A percentile compares a stretch with the other conserved stretches of the same genome.
phyloP scores from a whole-genome alignment of 257 asterid genomes.

The Forsythia viridissima region DNA sequence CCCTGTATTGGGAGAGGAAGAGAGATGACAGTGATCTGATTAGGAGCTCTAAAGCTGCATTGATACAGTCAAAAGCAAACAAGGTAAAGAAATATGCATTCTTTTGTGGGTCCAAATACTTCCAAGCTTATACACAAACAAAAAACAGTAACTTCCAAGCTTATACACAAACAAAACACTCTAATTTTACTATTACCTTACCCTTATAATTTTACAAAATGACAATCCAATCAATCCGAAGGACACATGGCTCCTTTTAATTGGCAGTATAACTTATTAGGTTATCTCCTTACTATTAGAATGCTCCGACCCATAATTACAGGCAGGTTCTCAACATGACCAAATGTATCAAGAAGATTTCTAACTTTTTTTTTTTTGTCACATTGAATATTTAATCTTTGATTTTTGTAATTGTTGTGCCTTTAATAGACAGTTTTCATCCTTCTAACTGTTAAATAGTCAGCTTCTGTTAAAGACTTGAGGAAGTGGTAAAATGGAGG shows the following conservation, averaged over 20 bases:
- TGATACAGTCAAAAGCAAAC: not conserved
- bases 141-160: not conserved
- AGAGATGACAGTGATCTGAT: not conserved
- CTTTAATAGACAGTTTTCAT: not conserved
- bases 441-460: too few species aligned
- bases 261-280: not conserved
- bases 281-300: not conserved
- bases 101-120: not conserved
- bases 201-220: not conserved
- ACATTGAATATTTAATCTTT: too few species aligned
- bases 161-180: not conserved
- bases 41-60: not conserved
- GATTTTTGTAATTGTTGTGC: not conserved
- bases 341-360: not conserved
- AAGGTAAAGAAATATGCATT: too few species aligned
- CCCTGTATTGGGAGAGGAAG: not conserved
- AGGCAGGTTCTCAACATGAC: not conserved
- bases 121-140: not conserved
- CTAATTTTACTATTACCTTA: not conserved
- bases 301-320: not conserved
- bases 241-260: not conserved
- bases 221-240: not conserved
- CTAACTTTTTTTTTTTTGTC: not conserved
- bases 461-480: too few species aligned
- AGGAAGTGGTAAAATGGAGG: too few species aligned